A percentile compares a stretch with the other conserved stretches of the same genome.
Evolutionary conservation across 345 rosid genomes (phyloP).

Genomic region (Microthlaspi erraticum): DNA sequence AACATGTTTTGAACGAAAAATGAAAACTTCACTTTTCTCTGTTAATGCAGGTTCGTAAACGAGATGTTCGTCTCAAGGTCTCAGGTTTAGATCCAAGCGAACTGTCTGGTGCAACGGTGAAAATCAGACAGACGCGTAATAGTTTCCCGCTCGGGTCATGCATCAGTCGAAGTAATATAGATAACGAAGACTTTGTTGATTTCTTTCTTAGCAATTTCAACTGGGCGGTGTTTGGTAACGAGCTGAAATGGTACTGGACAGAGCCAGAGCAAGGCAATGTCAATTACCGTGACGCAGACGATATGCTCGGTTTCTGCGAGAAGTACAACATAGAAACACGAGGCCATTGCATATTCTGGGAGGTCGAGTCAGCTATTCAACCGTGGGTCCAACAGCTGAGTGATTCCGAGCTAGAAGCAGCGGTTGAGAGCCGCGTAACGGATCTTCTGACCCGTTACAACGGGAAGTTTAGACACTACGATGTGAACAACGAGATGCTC

Average conservation of each 20-base stretch:
- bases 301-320: constrained; percentile 72
- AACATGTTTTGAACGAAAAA: not conserved
- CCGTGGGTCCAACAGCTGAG: constrained; percentile 74
- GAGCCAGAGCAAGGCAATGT: constrained; percentile 78
- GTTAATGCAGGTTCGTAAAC: constrained; percentile 73
- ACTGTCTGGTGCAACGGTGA: constrained; percentile 58
- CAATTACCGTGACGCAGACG: constrained; percentile 87
- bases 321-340: constrained; percentile 63
- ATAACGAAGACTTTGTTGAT: constrained; percentile 85
- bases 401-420: constrained; percentile 55
- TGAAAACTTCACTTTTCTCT: constrained; percentile 8
- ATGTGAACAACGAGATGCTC: constrained; percentile 96
- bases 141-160: constrained; percentile 89
- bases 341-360: constrained; percentile 99
- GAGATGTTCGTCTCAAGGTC: constrained; percentile 72
- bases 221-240: constrained; percentile 97
- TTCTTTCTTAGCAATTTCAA: constrained; percentile 78
- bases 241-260: constrained; percentile 98
- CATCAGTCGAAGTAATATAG: constrained; percentile 77
- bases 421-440: constrained; percentile 71
- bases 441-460: constrained; percentile 83
- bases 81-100: constrained; percentile 51
- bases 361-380: constrained; percentile 80
- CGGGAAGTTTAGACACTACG: constrained; percentile 86
- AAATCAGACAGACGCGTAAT: constrained; percentile 68